Conservation (phyloP, 1,139 yeast species). For the Geotrichum bryndzae region DNA sequence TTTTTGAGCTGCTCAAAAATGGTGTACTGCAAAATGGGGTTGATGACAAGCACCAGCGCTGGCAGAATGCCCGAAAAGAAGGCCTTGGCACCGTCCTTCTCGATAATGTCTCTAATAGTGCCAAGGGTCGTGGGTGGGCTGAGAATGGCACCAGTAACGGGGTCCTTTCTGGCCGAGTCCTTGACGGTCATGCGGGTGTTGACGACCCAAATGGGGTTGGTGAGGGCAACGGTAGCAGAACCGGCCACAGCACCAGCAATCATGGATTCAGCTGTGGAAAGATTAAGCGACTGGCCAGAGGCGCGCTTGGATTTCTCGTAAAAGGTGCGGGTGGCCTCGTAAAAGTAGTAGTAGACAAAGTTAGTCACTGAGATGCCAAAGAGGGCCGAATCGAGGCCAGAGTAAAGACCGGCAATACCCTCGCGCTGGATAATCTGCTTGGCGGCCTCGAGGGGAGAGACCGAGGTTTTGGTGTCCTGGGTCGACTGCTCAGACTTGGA, state of each 20-base stretch:
- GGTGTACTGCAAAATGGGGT: constrained; percentile 90
- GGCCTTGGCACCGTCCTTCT: constrained; percentile 64
- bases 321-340: constrained; percentile 60
- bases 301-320: constrained; percentile 40
- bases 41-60: constrained; percentile 75
- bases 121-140: constrained; percentile 38
- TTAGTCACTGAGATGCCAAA: constrained; percentile 82
- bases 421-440: constrained; percentile 51
- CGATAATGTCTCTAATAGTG: constrained; percentile 55
- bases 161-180: constrained; percentile 37
- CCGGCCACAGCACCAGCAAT: constrained; percentile 84
- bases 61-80: constrained; percentile 78
- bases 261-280: constrained; percentile 64
- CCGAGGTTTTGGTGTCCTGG: constrained; percentile 19
- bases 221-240: constrained; percentile 69
- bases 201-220: constrained; percentile 97
- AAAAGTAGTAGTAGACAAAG: constrained; percentile 84
- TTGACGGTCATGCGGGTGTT: constrained; percentile 76
- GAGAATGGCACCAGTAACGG: constrained; percentile 31
- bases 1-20: constrained; percentile 80
- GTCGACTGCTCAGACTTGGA: constrained; percentile 30
- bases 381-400: constrained; percentile 84
- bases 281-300: constrained; percentile 17
- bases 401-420: constrained; percentile 67
- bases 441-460: constrained; percentile 36